Conservation (phyloP, 2,329 filamentous ascomycete species). For the Pseudogymnoascus verrucosus region DNA sequence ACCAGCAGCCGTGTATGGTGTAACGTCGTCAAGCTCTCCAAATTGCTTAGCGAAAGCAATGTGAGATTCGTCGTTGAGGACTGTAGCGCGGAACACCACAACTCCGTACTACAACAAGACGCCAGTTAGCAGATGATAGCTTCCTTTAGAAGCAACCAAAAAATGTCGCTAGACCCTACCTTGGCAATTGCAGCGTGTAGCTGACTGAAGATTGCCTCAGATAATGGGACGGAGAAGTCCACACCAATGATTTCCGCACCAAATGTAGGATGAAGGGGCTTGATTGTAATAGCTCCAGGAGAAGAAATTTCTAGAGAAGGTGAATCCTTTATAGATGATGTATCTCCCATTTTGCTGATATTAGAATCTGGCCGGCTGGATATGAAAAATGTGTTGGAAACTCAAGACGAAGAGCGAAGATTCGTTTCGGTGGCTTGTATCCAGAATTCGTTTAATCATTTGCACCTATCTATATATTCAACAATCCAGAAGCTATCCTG, state of each 20-base stretch:
- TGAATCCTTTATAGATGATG: background rate
- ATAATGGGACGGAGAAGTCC: conserved; percentile 28
- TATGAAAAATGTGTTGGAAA: background rate
- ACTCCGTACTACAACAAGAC: conserved; percentile 39
- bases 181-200: conserved; percentile 28
- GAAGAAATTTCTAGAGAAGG: background rate
- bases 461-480: background rate
- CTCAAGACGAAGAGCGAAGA: background rate
- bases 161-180: conserved; percentile 17
- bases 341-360: background rate
- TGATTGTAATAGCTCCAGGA: conserved; percentile 15
- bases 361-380: background rate
- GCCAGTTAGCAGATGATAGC: conserved; percentile 16
- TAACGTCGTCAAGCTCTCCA: conserved; percentile 48
- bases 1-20: conserved; percentile 38
- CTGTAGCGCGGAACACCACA: conserved; percentile 42
- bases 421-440: background rate
- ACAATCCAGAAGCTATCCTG: background rate
- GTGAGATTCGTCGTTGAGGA: conserved; percentile 42
- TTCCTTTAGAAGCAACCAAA: background rate
- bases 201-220: conserved; percentile 27
- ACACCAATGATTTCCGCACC: conserved; percentile 31
- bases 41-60: conserved; percentile 42
- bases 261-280: conserved; percentile 29
- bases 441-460: background rate